Conservation (phyloP, 495 filamentous ascomycete species). For the Aspergillus heteromorphus region DNA sequence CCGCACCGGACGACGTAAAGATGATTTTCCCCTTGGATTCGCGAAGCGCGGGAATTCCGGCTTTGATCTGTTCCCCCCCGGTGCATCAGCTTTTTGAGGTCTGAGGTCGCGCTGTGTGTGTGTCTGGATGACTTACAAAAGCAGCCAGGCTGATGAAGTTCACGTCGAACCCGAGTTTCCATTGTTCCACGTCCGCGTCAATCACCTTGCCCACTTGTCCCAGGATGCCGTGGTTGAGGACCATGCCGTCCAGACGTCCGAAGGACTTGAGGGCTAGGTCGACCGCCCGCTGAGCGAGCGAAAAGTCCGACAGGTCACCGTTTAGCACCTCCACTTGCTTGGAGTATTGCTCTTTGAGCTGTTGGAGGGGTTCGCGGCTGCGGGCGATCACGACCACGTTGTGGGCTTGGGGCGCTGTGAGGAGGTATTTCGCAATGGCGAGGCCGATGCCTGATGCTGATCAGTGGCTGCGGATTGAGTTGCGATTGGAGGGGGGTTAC, state of each 20-base stretch:
- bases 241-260: conserved; percentile 70
- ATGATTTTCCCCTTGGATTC: conserved; percentile 62
- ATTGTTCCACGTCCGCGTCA: conserved; percentile 60
- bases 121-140: conserved; percentile 52
- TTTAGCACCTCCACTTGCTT: conserved; percentile 64
- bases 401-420: conserved; percentile 52
- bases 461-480: conserved; percentile 1
- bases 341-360: conserved; percentile 59
- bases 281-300: conserved; percentile 55
- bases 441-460: conserved; percentile 68
- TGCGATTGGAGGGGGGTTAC: conserved; percentile 24
- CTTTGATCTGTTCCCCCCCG: conserved; percentile 52
- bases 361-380: conserved; percentile 57
- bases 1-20: conserved; percentile 73
- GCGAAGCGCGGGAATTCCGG: conserved; percentile 67
- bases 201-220: conserved; percentile 70
- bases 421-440: conserved; percentile 67
- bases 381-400: conserved; percentile 76
- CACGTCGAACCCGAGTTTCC: conserved; percentile 70
- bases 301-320: conserved; percentile 67
- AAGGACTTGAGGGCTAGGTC: conserved; percentile 60
- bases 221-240: conserved; percentile 83
- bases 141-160: conserved; percentile 79
- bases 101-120: neutral
- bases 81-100: neutral